These are phyloP conservation scores for Candida argentea DNA, from an alignment of 805 yeast genomes.

Conservation along the genomic window DNA sequence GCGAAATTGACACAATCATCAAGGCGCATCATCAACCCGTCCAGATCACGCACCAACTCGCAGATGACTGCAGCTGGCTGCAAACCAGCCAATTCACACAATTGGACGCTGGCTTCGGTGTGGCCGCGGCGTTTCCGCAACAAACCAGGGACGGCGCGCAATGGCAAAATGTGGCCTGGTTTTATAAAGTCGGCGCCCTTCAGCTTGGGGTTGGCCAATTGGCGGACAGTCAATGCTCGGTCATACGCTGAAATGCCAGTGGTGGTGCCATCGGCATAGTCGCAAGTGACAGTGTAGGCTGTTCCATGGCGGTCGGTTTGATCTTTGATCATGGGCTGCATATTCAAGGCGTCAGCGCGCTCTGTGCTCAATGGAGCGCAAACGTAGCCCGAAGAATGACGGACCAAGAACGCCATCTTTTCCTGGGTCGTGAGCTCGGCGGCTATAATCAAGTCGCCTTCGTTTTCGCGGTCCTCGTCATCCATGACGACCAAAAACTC, in stretches of 20 bases:
- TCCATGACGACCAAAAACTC: slow-evolving; percentile 94
- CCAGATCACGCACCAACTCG: slow-evolving; percentile 86
- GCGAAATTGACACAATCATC: slow-evolving; percentile 75
- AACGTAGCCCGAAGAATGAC: slow-evolving; percentile 81
- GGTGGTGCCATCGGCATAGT: slow-evolving; percentile 78
- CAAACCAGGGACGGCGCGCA: slow-evolving; percentile 84
- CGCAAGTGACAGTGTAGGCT: slow-evolving; percentile 92
- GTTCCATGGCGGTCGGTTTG: slow-evolving; percentile 82
- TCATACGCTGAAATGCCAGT: slow-evolving; percentile 96
- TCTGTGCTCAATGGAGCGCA: slow-evolving; percentile 80
- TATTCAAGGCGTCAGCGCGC: slow-evolving; percentile 68
- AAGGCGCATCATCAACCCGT: slow-evolving; percentile 92
- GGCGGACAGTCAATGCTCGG: slow-evolving; percentile 71
- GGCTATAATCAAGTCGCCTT: slow-evolving; percentile 94
- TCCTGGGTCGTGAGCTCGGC: slow-evolving; percentile 71
- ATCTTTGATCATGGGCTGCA: slow-evolving; percentile 66
- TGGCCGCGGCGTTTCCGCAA: slow-evolving; percentile 82
- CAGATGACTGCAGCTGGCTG: slow-evolving; percentile 88
- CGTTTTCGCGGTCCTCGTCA: slow-evolving; percentile 92
- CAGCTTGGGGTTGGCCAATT: slow-evolving; percentile 52
- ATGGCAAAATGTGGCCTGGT: slow-evolving; percentile 93
- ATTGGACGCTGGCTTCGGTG: slow-evolving; percentile 93
- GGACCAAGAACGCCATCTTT: slow-evolving; percentile 90
- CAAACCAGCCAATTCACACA: slow-evolving; percentile 66
- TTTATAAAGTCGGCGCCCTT: slow-evolving; percentile 61